Evolutionary conservation across 2,329 filamentous ascomycete species (phyloP), one percentile per base, ranked within the genome.

Genomic region (Cordyceps militaris): DNA sequence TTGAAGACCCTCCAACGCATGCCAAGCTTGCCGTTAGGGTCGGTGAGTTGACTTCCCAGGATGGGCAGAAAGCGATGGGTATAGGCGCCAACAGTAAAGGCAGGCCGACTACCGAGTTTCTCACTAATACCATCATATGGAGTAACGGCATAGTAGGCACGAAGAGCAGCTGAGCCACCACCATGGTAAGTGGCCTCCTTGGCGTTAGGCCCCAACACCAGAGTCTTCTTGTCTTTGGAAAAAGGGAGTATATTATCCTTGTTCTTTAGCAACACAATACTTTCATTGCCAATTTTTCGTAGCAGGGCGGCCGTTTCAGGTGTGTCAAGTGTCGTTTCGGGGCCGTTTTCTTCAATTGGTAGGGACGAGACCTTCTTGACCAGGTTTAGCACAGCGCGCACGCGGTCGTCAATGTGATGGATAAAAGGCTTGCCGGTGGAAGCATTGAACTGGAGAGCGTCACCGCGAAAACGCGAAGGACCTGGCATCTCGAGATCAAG

Each of bases 231-330:
- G 40, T 81, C 74, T 64, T 83, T 85, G 34, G 79, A 79, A 3
- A 87, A 69, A 0, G 88, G 88, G 1, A 92, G 74, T 0, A 86
- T 68, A 14, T 74, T 74, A 38, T 79, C 78, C 13, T 89, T 79
- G 62, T 92, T 92, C 72, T 91, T 90, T 50, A 91, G 73, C 13
- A 92, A 75, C 1, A 91, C 87, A 9, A 89, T 84, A 3, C 84
- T 84, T 66, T 91, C 86, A 4, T 83, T 80, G 19, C 85, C 86
- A 24, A 88, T 77, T 56, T 79, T 77, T 19, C 88, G 79, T 23
- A 90, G 79, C 47, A 91, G 74, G 16, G 77, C 79, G 4, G 84
- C 79, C 38, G 83, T 84, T 67, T 87, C 80, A 0, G 80, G 76
- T 0, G 81, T 86, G 65, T 90, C 75, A 8, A 77, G 73, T 0